Evolutionary conservation across 2,329 filamentous ascomycete genomes (phyloP), one percentile per base, ranked within the genome.

Genomic region (Dothiorella sarmentorum): DNA sequence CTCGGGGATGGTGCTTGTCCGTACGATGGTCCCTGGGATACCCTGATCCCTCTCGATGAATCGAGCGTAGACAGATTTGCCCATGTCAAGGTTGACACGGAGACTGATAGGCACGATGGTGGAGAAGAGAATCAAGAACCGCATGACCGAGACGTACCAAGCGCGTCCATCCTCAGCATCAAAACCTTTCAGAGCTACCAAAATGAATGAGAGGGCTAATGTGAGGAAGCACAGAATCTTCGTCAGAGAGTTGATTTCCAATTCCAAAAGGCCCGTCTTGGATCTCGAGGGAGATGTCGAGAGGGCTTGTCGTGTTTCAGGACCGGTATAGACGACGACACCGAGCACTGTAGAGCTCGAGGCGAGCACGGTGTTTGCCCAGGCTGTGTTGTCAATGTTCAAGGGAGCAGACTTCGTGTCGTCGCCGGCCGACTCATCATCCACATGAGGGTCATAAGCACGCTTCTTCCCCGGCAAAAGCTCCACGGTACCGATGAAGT

Each of bases 91-190:
- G 70, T 99, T 99, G 65, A 99, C 94, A 52, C 94, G 88, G 65
- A 99, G 79, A 75, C 91, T 96, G 73, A 99, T 97, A 1, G 94
- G 94, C 24, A 99, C 95, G 68, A 99, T 99, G 0, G 93, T 97
- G n/a, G 93, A 97, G 78, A 99, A 99, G 1, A 99, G 80, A 61
- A 99, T 95, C 63, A 99, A 77, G 71, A 97, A 99, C n/a, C 93
- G 87, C 86, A 96, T 94, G 67, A 97, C 96, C 63, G 95, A 93
- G 64, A 97, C 86, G 72, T 97, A 99, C 94, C 94, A 99, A 22
- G 83, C 77, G 56, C 84, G 83, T 18, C 82, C 84, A 56, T 85
- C 79, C 1, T 84, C 84, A n/a, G 68, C 69, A 7, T 86, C 80
- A 63, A 96, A 94, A 0, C 90, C 88, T 72, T 97, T 87, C 2